phyloP scores from a whole-genome alignment of 164 flowering plant genomes.

The Nelumbo lutea region DNA sequence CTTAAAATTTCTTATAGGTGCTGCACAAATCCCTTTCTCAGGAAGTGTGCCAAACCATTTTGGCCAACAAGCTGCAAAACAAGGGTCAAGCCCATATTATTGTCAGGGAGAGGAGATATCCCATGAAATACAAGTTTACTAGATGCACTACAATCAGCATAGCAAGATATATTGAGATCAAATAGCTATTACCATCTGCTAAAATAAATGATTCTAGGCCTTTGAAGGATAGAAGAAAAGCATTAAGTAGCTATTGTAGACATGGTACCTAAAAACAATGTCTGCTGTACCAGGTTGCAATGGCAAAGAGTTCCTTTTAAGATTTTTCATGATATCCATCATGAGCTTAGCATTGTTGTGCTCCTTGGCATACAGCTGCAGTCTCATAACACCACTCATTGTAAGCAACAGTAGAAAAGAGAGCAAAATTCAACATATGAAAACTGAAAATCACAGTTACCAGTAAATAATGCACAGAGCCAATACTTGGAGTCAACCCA shows the following conservation, averaged over 20 bases:
- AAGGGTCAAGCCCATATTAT: no score
- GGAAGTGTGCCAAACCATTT: no score
- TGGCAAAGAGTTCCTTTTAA: constrained; percentile 66
- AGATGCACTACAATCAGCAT: no score
- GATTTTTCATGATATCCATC: constrained; percentile 63
- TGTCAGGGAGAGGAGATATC: no score
- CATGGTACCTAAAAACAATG: constrained; percentile 74
- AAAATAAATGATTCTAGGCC: not conserved
- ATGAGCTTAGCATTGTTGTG: constrained; percentile 65
- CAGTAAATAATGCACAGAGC: constrained; percentile 73
- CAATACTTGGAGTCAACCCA: constrained; percentile 74
- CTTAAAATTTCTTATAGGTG: no score
- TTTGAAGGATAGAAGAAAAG: no score
- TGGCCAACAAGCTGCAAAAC: no score
- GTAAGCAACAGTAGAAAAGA: not conserved
- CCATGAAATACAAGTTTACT: no score
- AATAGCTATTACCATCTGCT: not conserved
- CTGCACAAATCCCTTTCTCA: no score
- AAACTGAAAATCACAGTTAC: constrained; percentile 29
- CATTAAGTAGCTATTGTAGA: not conserved
- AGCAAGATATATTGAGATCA: not conserved
- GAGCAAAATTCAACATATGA: not conserved
- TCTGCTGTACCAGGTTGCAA: constrained; percentile 92
- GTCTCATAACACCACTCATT: constrained; percentile 11
- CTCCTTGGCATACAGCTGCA: constrained; percentile 73